These are phyloP conservation scores for Pseudofabraea citricarpa DNA, from an alignment of 2,329 filamentous ascomycete species.

Conservation along the genomic window DNA sequence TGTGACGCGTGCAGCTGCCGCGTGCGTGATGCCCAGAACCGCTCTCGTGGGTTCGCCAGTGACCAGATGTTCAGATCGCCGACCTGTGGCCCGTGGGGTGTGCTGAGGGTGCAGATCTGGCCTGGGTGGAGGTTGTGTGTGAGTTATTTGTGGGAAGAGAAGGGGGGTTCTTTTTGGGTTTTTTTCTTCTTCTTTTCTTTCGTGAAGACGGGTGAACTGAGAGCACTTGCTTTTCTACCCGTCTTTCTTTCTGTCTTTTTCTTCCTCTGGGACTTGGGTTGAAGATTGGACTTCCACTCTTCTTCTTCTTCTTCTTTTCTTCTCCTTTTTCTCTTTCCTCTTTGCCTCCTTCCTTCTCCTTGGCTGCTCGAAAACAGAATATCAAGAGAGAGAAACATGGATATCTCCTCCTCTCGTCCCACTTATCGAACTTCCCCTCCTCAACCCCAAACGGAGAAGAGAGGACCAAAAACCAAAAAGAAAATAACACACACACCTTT, in stretches of 20 bases:
- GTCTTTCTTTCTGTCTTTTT: no score
- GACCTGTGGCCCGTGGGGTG: slow-evolving; percentile 74
- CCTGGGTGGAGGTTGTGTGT: slow-evolving; percentile 39
- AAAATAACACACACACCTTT: slow-evolving; percentile 13
- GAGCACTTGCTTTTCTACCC: no score
- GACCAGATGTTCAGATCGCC: slow-evolving; percentile 83
- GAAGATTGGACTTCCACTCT: no score
- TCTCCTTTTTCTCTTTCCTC: no score
- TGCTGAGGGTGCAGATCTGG: slow-evolving; percentile 67
- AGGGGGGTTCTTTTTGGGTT: not conserved
- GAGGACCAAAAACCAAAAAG: not conserved
- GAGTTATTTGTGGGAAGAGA: not conserved
- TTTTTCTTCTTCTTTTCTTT: no score
- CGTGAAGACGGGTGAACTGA: no score
- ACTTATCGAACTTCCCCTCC: not conserved
- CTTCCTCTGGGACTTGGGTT: no score
- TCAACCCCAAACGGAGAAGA: not conserved
- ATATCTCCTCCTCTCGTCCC: not conserved
- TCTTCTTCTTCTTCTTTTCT: no score
- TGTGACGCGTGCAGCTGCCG: slow-evolving; percentile 75
- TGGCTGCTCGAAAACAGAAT: no score
- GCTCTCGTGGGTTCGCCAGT: slow-evolving; percentile 68
- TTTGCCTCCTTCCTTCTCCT: no score
- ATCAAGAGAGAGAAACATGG: not conserved
- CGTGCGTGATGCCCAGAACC: slow-evolving; percentile 78